phyloP scores from a whole-genome alignment of 306 rosid species.

The Fragaria vesca region DNA sequence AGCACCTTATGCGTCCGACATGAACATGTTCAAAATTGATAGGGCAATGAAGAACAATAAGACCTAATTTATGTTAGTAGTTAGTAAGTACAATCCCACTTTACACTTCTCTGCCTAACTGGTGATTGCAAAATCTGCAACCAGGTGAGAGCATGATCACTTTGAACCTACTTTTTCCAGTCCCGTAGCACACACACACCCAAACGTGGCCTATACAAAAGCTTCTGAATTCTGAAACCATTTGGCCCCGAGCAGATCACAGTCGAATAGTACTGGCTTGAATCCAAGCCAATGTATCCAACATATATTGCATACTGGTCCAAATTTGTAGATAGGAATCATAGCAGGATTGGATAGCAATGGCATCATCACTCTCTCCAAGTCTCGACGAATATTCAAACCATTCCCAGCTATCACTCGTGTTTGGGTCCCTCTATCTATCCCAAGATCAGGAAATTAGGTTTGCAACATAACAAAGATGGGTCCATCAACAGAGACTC shows the following conservation, averaged over 20 bases:
- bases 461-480: constrained; percentile 38
- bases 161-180: background rate
- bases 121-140: constrained; percentile 3
- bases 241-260: background rate
- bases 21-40: background rate
- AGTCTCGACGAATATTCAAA: constrained; percentile 6
- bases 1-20: background rate
- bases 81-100: background rate
- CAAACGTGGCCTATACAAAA: background rate
- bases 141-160: background rate
- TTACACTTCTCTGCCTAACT: background rate
- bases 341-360: background rate
- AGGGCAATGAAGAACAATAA: background rate
- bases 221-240: background rate
- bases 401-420: constrained; percentile 54
- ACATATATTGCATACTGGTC: background rate
- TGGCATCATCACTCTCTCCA: background rate
- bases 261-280: constrained; percentile 13
- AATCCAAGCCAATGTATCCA: background rate
- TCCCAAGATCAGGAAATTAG: constrained; percentile 60
- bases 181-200: background rate
- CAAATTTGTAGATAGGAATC: constrained; percentile 3
- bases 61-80: background rate
- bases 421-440: constrained; percentile 45
- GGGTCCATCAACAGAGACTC: constrained; percentile 70